Evolutionary conservation across 23 red algal species (phyloP), one percentile per base, ranked within the genome.

Genomic region (Cyanidiococcus yangmingshanensis): DNA sequence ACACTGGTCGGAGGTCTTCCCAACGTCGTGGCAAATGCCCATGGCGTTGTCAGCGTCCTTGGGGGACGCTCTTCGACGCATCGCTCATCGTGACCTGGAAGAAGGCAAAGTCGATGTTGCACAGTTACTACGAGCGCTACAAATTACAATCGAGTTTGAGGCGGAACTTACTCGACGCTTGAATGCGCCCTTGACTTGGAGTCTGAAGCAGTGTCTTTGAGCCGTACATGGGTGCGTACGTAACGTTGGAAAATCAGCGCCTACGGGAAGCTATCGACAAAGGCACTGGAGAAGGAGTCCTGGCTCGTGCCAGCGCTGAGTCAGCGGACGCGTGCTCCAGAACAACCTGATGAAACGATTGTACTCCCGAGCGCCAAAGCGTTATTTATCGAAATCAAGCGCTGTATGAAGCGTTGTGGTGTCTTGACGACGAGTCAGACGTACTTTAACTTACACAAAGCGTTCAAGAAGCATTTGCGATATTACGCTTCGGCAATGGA

Each of bases 341-440:
- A 17, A 1, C 17, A 77, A 37, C 83, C 83, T 38, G 83, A 83
- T 68, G 86, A 86, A 40, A 74, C 75, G 31, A 67, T 75, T 58
- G 91, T 95, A 30, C 79, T 89, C 38, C 58, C 75, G 0, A 86
- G 82, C 40, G 83, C 85, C 1, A 95, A 85, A 32, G 82, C 89
- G 54, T 77, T 95, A 40, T 95, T 95, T 39, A 76, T 95, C 31
- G 83, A 85, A 25, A 95, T 95, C 50, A 95, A 95, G 76, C 87
- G 87, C 41, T 83, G 77, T 68, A 89, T 95, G 82, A 82, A 87
- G 68, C 84, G 80, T 50, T 89, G 86, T 77, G 85, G 84, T 12
- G 83, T 86, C 16, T 38, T 95, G 35, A 84, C 87, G 75, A 85
- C 80, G 17, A 82, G 86, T 67, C 91, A 95, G 76, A 82, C 91